Evolutionary conservation across 768 basidiomycete genomes (phyloP).

Genomic region (Tylopilus cervinicoccineus): DNA sequence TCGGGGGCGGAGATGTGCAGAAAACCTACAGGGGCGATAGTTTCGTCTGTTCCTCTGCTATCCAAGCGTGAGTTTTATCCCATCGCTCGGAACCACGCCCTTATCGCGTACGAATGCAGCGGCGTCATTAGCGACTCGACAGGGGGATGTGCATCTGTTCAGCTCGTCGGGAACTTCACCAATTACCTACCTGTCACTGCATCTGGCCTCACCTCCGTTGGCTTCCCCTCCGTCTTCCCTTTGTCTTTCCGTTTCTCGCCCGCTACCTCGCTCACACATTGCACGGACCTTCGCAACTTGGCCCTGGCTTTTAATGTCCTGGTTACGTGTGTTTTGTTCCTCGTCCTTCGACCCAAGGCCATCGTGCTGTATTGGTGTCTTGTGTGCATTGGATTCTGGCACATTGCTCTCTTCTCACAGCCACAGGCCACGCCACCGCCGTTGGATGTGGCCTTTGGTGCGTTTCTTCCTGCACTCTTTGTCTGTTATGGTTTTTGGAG

Average conservation of each 20-base stretch:
- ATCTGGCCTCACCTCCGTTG: conserved; percentile 65
- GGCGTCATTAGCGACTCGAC: conserved; percentile 57
- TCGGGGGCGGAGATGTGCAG: conserved; percentile 77
- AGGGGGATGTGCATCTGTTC: conserved; percentile 75
- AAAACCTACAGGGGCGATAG: conserved; percentile 78
- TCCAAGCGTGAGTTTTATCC: conserved; percentile 60
- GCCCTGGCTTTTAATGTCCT: conserved; percentile 74
- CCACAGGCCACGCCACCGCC: conserved; percentile 63
- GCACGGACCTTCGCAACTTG: conserved; percentile 63
- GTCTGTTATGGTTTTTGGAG: conserved; percentile 80
- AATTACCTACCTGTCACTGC: conserved; percentile 55
- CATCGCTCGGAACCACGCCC: conserved; percentile 1
- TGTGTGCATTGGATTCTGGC: conserved; percentile 86
- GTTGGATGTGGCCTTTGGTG: conserved; percentile 66
- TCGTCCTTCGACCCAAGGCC: conserved; percentile 67
- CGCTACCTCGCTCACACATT: conserved; percentile 50
- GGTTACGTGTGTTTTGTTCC: conserved; percentile 62
- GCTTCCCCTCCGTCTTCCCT: conserved; percentile 75
- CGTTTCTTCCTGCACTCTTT: conserved; percentile 76
- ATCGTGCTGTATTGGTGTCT: conserved; percentile 71
- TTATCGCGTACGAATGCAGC: conserved; percentile 33
- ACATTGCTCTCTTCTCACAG: conserved; percentile 75
- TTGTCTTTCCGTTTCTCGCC: conserved; percentile 58
- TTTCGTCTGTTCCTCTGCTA: conserved; percentile 81
- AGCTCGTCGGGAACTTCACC: conserved; percentile 70